Conservation (phyloP, 345 rosid species). For the Gossypium herbaceum region DNA sequence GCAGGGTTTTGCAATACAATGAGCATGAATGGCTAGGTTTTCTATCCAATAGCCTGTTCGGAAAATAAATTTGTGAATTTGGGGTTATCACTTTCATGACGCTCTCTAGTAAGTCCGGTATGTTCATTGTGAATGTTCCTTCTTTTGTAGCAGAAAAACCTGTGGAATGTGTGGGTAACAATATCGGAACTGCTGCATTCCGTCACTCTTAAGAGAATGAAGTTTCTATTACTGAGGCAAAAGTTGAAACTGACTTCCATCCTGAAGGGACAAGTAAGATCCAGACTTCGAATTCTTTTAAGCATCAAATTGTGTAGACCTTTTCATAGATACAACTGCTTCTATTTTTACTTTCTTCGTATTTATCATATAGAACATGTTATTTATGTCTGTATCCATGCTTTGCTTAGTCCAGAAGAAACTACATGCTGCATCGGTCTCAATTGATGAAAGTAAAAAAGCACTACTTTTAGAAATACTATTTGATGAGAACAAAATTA, state of each 20-base stretch:
- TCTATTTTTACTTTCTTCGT: not conserved
- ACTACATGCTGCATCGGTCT: not conserved
- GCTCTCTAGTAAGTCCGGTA: not conserved
- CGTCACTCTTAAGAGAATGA: slow-evolving; percentile 71
- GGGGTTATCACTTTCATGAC: not conserved
- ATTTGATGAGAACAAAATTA: not conserved
- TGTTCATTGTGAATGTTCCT: slow-evolving; percentile 7
- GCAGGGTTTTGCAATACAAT: not conserved
- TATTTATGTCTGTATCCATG: not conserved
- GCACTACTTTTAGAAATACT: not conserved
- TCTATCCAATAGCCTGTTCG: not conserved
- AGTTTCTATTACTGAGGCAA: slow-evolving; percentile 66
- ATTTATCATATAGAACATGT: not conserved
- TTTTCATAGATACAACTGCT: not conserved
- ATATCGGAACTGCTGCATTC: slow-evolving; percentile 70
- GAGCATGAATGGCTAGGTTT: not conserved
- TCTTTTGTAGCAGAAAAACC: slow-evolving; percentile 49
- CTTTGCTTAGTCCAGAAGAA: not conserved
- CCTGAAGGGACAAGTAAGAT: slow-evolving; percentile 81
- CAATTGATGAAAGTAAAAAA: not conserved
- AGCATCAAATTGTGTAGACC: not conserved
- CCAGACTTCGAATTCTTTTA: slow-evolving; percentile 11
- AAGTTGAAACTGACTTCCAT: slow-evolving; percentile 78
- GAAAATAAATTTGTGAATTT: not conserved
- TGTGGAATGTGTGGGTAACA: slow-evolving; percentile 83